Percentiles rank a stretch among this genome's conserved stretches.
Conservation (phyloP, 2,329 filamentous ascomycete species). For the Laburnicola sp. region DNA sequence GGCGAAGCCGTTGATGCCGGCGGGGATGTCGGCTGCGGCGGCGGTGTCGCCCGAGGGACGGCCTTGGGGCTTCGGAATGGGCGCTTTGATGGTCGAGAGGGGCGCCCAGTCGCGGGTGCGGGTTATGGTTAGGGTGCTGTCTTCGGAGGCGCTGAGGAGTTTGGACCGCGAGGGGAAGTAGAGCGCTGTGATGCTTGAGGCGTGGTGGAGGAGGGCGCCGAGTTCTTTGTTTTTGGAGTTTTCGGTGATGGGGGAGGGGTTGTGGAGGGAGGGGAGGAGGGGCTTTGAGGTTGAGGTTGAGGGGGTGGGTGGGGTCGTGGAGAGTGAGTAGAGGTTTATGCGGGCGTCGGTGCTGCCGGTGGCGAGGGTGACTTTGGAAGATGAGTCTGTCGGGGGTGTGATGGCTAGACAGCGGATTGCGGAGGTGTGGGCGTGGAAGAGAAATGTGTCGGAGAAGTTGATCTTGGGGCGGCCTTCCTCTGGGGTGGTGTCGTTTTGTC, state of each 20-base stretch:
- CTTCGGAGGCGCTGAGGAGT: constrained; percentile 83
- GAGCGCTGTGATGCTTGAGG: constrained; percentile 76
- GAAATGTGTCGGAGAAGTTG: constrained; percentile 86
- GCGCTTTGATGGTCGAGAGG: constrained; percentile 84
- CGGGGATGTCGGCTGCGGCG: constrained; percentile 74
- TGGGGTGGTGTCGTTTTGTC: constrained; percentile 20
- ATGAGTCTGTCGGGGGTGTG: constrained; percentile 68
- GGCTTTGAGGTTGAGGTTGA: constrained; percentile 54
- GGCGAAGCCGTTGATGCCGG: constrained; percentile 93
- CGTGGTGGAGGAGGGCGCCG: constrained; percentile 83
- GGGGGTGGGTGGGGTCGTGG: constrained; percentile 59
- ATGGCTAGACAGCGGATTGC: constrained; percentile 87
- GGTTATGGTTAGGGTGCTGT: constrained; percentile 87
- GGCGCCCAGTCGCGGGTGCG: constrained; percentile 87
- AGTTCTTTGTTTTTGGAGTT: constrained; percentile 87
- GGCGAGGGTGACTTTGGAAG: constrained; percentile 85
- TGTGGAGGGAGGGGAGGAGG: constrained; percentile 67
- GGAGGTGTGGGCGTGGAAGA: constrained; percentile 91
- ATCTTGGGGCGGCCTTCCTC: constrained; percentile 44
- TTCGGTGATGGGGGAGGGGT: constrained; percentile 71
- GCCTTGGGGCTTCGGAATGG: constrained; percentile 76
- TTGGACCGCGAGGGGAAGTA: constrained; percentile 85
- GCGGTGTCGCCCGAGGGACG: constrained; percentile 90
- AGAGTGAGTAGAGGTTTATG: constrained; percentile 92
- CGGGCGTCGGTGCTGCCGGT: constrained; percentile 91